These are phyloP conservation scores for Fomitopsis serialis DNA, from an alignment of 768 basidiomycete genomes.

Conservation along the genomic window DNA sequence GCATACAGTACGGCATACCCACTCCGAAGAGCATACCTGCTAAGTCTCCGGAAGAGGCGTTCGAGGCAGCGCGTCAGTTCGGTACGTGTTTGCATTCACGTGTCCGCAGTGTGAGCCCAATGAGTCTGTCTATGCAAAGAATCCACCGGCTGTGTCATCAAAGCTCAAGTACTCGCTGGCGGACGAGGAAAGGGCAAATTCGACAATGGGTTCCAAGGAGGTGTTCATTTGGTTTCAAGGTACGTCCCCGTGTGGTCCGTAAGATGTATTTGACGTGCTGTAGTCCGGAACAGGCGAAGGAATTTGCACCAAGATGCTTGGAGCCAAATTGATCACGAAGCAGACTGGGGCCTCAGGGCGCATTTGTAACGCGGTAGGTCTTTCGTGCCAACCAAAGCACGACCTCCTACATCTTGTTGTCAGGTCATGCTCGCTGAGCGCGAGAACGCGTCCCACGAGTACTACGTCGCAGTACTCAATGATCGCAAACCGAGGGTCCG, in stretches of 20 bases:
- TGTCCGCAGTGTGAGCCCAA: too few species aligned
- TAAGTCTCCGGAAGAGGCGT: slow-evolving; percentile 85
- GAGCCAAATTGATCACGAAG: slow-evolving; percentile 93
- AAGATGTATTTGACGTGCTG: slow-evolving; percentile 3
- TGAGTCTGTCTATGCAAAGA: slow-evolving; percentile 36
- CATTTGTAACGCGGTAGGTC: slow-evolving; percentile 86
- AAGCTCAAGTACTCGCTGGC: slow-evolving; percentile 98
- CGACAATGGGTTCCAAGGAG: slow-evolving; percentile 92
- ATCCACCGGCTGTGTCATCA: slow-evolving; percentile 82
- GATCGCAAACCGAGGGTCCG: slow-evolving; percentile 91
- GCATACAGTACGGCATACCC: slow-evolving; percentile 86
- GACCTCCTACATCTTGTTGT: not conserved
- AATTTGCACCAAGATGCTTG: slow-evolving; percentile 92
- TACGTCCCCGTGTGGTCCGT: slow-evolving; percentile 27
- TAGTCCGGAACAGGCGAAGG: slow-evolving; percentile 85
- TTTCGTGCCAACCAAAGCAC: not conserved
- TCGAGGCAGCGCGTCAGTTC: slow-evolving; percentile 82
- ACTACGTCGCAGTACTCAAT: slow-evolving; percentile 95
- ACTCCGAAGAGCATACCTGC: slow-evolving; percentile 91
- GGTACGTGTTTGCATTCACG: slow-evolving; percentile 39
- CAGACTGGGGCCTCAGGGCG: slow-evolving; percentile 93
- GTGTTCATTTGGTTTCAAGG: slow-evolving; percentile 93
- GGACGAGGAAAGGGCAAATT: slow-evolving; percentile 98
- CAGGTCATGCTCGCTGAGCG: slow-evolving; percentile 98
- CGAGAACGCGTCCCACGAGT: slow-evolving; percentile 90